Percentiles rank a stretch among this genome's conserved stretches.
phyloP scores from a whole-genome alignment of 2,329 filamentous ascomycete species.

The Lachnellula hyalina region DNA sequence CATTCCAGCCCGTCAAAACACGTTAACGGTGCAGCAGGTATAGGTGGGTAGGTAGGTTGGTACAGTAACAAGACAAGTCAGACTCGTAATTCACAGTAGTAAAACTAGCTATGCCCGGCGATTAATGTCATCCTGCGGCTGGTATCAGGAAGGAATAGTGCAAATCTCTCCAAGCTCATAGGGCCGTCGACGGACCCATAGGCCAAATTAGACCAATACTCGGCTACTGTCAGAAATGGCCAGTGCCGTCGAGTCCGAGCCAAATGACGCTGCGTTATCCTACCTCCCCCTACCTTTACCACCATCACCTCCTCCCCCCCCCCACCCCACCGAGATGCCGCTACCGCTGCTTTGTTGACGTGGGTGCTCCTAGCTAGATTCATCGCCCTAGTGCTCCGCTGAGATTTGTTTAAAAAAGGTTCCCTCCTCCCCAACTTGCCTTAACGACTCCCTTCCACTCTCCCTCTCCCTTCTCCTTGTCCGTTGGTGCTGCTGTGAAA shows the following conservation, averaged over 20 bases:
- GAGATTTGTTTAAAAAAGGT: constrained; percentile 5
- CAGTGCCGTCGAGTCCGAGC: constrained; percentile 12
- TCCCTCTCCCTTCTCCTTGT: constrained; percentile 4
- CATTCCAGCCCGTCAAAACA: background rate
- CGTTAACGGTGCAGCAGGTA: background rate
- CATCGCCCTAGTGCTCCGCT: background rate
- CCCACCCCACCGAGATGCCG: constrained; percentile 3
- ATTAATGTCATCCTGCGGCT: background rate
- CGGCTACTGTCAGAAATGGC: background rate
- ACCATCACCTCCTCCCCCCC: constrained; percentile 1
- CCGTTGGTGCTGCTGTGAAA: background rate
- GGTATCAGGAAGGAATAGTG: background rate
- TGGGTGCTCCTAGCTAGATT: constrained; percentile 1
- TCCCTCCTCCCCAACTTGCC: background rate
- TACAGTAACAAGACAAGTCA: background rate
- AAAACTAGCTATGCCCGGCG: background rate
- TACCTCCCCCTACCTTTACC: background rate
- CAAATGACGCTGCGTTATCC: constrained; percentile 8
- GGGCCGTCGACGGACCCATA: background rate
- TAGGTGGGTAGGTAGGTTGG: background rate
- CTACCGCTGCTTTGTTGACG: background rate
- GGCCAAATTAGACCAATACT: background rate
- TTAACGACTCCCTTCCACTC: background rate
- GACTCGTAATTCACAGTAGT: background rate
- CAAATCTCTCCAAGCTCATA: background rate